A percentile compares a stretch with the other conserved stretches of the same genome.
phyloP scores from a whole-genome alignment of 2,329 filamentous ascomycete genomes.

The Pseudocercospora macadamiae region DNA sequence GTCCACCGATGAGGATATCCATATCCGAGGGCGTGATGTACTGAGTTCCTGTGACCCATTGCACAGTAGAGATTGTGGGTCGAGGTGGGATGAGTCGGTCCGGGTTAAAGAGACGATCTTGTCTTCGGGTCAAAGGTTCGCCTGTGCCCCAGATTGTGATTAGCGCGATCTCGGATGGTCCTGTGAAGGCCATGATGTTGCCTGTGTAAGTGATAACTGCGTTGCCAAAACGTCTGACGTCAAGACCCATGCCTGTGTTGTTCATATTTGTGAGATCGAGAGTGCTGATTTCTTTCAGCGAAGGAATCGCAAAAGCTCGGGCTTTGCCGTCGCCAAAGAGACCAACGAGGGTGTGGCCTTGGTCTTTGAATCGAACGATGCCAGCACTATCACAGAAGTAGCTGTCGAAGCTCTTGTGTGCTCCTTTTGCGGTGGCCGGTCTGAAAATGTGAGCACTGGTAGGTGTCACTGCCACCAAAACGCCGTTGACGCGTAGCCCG shows the following conservation, averaged over 20 bases:
- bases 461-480: conserved; percentile 74
- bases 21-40: conserved; percentile 85
- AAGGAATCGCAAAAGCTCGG: conserved; percentile 84
- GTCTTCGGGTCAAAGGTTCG: conserved; percentile 55
- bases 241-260: conserved; percentile 51
- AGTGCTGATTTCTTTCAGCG: conserved; percentile 78
- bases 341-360: conserved; percentile 77
- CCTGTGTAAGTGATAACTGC: conserved; percentile 75
- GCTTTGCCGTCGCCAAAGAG: conserved; percentile 82
- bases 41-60: conserved; percentile 96
- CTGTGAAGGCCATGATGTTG: conserved; percentile 84
- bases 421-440: conserved; percentile 83
- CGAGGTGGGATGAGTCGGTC: conserved; percentile 73
- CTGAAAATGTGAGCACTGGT: conserved; percentile 84
- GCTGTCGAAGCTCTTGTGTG: conserved; percentile 85
- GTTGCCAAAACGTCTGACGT: conserved; percentile 70
- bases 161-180: conserved; percentile 81
- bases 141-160: conserved; percentile 85
- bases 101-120: conserved; percentile 81
- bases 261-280: conserved; percentile 62
- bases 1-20: conserved; percentile 86
- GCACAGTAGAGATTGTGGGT: conserved; percentile 90
- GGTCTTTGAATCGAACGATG: conserved; percentile 70
- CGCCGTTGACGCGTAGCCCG: conserved; percentile 76
- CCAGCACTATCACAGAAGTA: conserved; percentile 78